Conservation (phyloP, 2,329 filamentous ascomycete species). For the Immersiporthe knoxdaviesiana region DNA sequence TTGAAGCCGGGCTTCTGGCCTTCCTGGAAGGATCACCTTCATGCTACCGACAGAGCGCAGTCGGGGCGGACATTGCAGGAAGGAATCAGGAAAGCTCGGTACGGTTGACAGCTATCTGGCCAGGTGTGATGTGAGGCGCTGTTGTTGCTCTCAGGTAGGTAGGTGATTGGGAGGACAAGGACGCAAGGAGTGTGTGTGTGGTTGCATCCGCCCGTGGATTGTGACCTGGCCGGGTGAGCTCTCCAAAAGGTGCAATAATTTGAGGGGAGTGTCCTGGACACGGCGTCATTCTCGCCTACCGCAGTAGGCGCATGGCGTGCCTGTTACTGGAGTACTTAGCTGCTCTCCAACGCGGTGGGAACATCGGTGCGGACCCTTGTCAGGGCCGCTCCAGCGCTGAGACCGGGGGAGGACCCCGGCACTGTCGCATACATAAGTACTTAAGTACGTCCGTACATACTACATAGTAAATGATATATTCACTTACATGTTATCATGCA, state of each 20-base stretch:
- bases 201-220: slow-evolving; percentile 1
- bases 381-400: neutral
- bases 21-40: slow-evolving; percentile 53
- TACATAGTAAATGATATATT: too few species aligned
- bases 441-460: too few species aligned
- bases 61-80: slow-evolving; percentile 24
- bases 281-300: slow-evolving; percentile 1
- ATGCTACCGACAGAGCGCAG: slow-evolving; percentile 39
- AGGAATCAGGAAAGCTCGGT: neutral
- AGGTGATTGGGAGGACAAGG: neutral
- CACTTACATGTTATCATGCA: too few species aligned
- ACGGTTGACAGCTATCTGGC: neutral
- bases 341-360: neutral
- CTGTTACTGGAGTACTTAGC: too few species aligned
- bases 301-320: neutral
- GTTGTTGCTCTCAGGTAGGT: neutral
- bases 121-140: neutral
- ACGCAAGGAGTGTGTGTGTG: neutral
- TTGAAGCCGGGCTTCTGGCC: slow-evolving; percentile 52
- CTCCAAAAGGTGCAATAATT: neutral
- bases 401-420: neutral
- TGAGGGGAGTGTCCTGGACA: neutral
- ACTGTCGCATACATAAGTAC: too few species aligned
- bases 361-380: neutral
- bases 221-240: slow-evolving; percentile 11